phyloP scores from a whole-genome alignment of 176 grass and related monocot genomes.

The Oryza officinalis region DNA sequence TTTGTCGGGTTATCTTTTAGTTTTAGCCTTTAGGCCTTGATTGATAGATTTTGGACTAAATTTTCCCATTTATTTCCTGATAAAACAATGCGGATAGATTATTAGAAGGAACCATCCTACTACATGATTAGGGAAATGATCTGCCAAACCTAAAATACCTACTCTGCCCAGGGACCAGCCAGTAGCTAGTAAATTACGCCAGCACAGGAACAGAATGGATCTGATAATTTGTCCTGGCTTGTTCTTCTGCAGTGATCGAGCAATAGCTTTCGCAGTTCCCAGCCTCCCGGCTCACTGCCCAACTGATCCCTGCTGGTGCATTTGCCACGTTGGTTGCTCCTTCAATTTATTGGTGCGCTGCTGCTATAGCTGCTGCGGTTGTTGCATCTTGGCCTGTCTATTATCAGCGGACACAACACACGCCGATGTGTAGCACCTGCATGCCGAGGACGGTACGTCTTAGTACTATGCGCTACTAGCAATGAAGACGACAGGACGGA shows the following conservation, averaged over 20 bases:
- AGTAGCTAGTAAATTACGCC: neutral
- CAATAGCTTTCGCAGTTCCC: neutral
- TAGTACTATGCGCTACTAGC: neutral
- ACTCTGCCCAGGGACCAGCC: neutral
- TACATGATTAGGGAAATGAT: neutral
- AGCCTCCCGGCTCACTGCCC: neutral
- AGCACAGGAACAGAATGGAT: neutral
- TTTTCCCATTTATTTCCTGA: neutral
- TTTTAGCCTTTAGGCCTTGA: constrained; percentile 5
- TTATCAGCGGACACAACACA: constrained; percentile 16
- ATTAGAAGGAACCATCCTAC: neutral
- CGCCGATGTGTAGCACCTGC: constrained; percentile 5
- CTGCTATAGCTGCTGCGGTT: neutral
- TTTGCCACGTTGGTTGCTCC: constrained; percentile 10
- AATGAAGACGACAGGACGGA: neutral
- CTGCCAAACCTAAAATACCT: neutral
- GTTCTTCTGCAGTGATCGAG: neutral
- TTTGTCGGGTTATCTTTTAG: constrained; percentile 17
- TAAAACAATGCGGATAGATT: neutral
- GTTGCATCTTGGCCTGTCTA: constrained; percentile 32
- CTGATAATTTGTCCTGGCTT: neutral
- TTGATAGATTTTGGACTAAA: neutral
- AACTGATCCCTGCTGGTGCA: neutral
- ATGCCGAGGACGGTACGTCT: neutral
- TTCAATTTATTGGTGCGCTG: constrained; percentile 21